These are phyloP conservation scores for Coniella vitis DNA, from an alignment of 2,329 filamentous ascomycete species.

Conservation along the genomic window DNA sequence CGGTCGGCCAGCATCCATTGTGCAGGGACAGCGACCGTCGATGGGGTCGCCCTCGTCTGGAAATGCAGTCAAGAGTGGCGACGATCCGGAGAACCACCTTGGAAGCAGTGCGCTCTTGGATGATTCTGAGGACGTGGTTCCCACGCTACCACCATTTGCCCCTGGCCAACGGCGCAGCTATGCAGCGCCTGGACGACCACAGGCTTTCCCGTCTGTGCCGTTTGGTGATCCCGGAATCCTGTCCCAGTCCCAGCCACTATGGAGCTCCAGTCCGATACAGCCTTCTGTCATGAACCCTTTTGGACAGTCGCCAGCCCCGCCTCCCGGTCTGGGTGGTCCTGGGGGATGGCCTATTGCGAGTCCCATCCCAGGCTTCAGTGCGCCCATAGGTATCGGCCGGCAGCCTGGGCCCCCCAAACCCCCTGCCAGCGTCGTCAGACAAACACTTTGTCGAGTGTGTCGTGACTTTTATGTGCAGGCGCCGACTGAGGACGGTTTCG, in stretches of 20 bases:
- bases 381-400: constrained; percentile 31
- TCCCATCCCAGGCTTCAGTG: constrained; percentile 24
- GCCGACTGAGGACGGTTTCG: constrained; percentile 53
- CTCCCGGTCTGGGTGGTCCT: constrained; percentile 38
- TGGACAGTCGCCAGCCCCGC: constrained; percentile 29
- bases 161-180: constrained; percentile 34
- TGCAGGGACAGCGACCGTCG: constrained; percentile 40
- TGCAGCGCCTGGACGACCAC: constrained; percentile 43
- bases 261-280: constrained; percentile 20
- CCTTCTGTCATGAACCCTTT: constrained; percentile 19
- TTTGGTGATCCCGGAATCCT: constrained; percentile 18
- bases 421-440: constrained; percentile 63
- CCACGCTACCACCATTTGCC: constrained; percentile 13
- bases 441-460: constrained; percentile 73
- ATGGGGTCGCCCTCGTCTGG: constrained; percentile 20
- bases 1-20: constrained; percentile 72
- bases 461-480: constrained; percentile 44
- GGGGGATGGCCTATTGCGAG: constrained; percentile 26
- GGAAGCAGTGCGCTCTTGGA: constrained; percentile 85
- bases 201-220: constrained; percentile 33
- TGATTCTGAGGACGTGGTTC: constrained; percentile 55
- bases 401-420: constrained; percentile 33
- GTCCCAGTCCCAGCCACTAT: constrained; percentile 6
- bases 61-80: constrained; percentile 48
- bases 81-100: constrained; percentile 70